phyloP scores from a whole-genome alignment of 129 eudicot genomes.

The Scalesia atractyloides region DNA sequence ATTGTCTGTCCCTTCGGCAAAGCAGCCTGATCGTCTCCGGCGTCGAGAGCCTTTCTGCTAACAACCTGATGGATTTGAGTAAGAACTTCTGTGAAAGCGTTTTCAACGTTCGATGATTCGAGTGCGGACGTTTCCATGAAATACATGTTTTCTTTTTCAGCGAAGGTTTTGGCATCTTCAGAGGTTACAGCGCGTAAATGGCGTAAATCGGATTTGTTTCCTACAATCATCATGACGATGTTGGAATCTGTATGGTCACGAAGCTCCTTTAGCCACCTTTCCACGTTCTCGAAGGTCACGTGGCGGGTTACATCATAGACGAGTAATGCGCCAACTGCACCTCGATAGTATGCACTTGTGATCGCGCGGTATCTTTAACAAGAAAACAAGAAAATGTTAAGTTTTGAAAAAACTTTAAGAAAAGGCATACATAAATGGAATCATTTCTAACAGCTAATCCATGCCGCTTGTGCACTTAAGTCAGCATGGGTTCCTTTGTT shows the following conservation, averaged over 20 bases:
- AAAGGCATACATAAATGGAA: conserved; percentile 5
- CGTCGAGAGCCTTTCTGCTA: conserved; percentile 70
- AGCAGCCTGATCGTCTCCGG: conserved; percentile 55
- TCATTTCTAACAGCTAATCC: background rate
- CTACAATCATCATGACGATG: conserved; percentile 78
- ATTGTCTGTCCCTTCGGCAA: conserved; percentile 72
- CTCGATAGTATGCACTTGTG: conserved; percentile 79
- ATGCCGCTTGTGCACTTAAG: background rate
- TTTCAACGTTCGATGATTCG: conserved; percentile 67
- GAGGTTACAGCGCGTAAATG: conserved; percentile 71
- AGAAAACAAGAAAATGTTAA: background rate
- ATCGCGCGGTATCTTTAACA: conserved; percentile 66
- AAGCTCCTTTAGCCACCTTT: conserved; percentile 79
- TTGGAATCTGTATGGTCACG: conserved; percentile 73
- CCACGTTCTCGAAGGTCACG: conserved; percentile 72
- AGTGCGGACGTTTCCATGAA: conserved; percentile 85
- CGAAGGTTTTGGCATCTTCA: conserved; percentile 61
- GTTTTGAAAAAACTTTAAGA: background rate
- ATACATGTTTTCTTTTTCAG: conserved; percentile 55
- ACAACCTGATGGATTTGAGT: conserved; percentile 67
- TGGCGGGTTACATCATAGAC: conserved; percentile 76
- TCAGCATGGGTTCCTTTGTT: background rate
- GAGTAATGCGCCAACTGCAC: conserved; percentile 75
- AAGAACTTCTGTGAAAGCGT: conserved; percentile 73
- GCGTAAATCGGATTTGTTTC: conserved; percentile 75